phyloP scores from a whole-genome alignment of 495 filamentous ascomycete species.

The Terfezia claveryi region DNA sequence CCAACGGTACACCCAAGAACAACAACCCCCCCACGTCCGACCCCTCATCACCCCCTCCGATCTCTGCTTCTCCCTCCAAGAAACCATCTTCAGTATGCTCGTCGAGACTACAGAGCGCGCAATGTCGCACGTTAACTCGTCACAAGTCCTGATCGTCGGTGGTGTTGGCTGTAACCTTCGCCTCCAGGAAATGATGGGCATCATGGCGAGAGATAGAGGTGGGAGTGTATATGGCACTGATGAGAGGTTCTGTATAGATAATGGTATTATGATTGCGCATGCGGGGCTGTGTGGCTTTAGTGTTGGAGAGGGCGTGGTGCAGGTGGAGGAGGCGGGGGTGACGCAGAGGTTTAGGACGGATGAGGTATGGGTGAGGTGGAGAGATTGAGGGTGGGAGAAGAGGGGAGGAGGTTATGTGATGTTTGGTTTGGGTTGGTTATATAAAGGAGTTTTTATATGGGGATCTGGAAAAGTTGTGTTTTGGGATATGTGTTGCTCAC shows the following conservation, averaged over 20 bases:
- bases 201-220: constrained; percentile 78
- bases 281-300: constrained; percentile 68
- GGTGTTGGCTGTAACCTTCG: constrained; percentile 97
- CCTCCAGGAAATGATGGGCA: constrained; percentile 92
- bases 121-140: constrained; percentile 89
- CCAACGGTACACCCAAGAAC: constrained; percentile 13
- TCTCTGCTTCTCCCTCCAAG: constrained; percentile 83
- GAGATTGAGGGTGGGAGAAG: constrained; percentile 29
- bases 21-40: constrained; percentile 10
- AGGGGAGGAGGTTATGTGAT: no score
- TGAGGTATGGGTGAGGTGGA: constrained; percentile 80
- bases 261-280: constrained; percentile 99
- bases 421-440: no score
- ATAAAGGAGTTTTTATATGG: no score
- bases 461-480: no score
- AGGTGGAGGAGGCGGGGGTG: constrained; percentile 60
- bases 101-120: constrained; percentile 97
- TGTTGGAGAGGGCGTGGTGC: constrained; percentile 37
- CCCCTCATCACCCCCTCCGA: constrained; percentile 50
- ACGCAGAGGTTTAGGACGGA: constrained; percentile 92
- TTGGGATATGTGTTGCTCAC: no score
- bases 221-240: constrained; percentile 88
- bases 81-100: constrained; percentile 87
- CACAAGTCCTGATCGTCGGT: constrained; percentile 80
- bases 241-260: constrained; percentile 79